Conservation (phyloP, 2,329 filamentous ascomycete genomes). For the Penicillium oxalicum region DNA sequence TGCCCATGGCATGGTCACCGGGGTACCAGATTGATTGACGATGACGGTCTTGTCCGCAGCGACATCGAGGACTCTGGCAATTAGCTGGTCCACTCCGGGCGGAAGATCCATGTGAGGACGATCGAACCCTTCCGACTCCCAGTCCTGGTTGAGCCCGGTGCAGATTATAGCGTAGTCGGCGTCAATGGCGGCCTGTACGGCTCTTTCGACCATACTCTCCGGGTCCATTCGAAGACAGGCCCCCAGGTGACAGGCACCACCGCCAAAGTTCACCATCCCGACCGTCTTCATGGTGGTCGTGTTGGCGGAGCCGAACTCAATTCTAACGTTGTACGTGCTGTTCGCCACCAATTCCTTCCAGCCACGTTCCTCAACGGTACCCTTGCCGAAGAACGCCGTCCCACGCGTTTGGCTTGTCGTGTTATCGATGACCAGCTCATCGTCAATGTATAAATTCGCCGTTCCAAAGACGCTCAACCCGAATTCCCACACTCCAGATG, state of each 20-base stretch:
- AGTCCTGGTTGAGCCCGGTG: constrained; percentile 24
- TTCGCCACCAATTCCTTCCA: constrained; percentile 23
- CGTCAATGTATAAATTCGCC: constrained; percentile 56
- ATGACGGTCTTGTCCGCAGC: constrained; percentile 62
- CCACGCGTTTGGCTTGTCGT: constrained; percentile 54
- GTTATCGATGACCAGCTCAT: constrained; percentile 55
- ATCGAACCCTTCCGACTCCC: constrained; percentile 30
- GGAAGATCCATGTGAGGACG: constrained; percentile 42
- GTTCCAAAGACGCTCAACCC: constrained; percentile 57
- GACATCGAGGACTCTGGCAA: constrained; percentile 55
- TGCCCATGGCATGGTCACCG: constrained; percentile 46
- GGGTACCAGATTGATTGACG: constrained; percentile 69
- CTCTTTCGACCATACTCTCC: constrained; percentile 9
- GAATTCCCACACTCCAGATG: constrained; percentile 54
- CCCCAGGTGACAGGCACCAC: constrained; percentile 24
- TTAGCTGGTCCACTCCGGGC: constrained; percentile 48
- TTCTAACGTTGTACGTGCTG: constrained; percentile 26
- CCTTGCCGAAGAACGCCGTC: constrained; percentile 59
- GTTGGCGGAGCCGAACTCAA: constrained; percentile 25
- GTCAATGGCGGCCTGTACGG: constrained; percentile 11
- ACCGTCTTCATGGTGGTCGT: constrained; percentile 22
- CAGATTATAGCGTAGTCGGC: constrained; percentile 20
- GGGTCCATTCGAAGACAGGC: constrained; percentile 17
- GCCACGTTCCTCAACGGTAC: constrained; percentile 55
- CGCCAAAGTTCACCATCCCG: constrained; percentile 19